A percentile compares a stretch with the other conserved stretches of the same genome.
Conservation (phyloP, 768 basidiomycete genomes). For the Mycena amicta region DNA sequence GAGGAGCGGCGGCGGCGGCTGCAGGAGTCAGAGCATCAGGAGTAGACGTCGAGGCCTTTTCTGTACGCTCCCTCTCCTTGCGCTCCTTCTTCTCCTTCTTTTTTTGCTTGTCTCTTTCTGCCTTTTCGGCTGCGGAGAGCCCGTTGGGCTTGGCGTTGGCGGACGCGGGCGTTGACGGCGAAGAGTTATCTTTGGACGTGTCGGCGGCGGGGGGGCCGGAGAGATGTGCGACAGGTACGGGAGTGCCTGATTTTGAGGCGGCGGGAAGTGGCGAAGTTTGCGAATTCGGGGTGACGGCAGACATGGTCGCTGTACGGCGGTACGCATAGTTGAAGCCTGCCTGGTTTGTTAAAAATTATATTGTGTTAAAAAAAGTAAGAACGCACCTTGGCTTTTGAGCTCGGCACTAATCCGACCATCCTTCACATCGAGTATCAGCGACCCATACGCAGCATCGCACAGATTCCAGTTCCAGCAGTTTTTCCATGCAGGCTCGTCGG, state of each 20-base stretch:
- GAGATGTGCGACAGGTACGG: slow-evolving; percentile 38
- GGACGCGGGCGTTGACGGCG: slow-evolving; percentile 32
- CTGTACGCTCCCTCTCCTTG: slow-evolving; percentile 55
- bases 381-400: slow-evolving; percentile 85
- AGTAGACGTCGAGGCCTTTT: slow-evolving; percentile 38
- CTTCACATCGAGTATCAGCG: slow-evolving; percentile 83
- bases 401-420: slow-evolving; percentile 93
- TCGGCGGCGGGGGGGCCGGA: slow-evolving; percentile 38
- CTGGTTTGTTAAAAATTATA: slow-evolving; percentile 3
- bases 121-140: slow-evolving; percentile 45
- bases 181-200: slow-evolving; percentile 36
- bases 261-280: slow-evolving; percentile 48
- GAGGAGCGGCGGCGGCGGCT: too few species aligned
- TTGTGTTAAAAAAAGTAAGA: not conserved
- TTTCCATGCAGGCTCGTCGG: slow-evolving; percentile 95
- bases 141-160: slow-evolving; percentile 46
- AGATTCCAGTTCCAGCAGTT: slow-evolving; percentile 99
- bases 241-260: slow-evolving; percentile 37
- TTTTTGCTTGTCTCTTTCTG: slow-evolving; percentile 59
- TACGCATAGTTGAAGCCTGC: slow-evolving; percentile 98
- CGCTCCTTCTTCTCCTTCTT: slow-evolving; percentile 66
- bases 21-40: too few species aligned
- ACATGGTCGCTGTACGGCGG: slow-evolving; percentile 65
- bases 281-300: slow-evolving; percentile 61
- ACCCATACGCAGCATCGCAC: slow-evolving; percentile 93